Conservation (phyloP, 257 asterid genomes). For the Cruciata laevipes region DNA sequence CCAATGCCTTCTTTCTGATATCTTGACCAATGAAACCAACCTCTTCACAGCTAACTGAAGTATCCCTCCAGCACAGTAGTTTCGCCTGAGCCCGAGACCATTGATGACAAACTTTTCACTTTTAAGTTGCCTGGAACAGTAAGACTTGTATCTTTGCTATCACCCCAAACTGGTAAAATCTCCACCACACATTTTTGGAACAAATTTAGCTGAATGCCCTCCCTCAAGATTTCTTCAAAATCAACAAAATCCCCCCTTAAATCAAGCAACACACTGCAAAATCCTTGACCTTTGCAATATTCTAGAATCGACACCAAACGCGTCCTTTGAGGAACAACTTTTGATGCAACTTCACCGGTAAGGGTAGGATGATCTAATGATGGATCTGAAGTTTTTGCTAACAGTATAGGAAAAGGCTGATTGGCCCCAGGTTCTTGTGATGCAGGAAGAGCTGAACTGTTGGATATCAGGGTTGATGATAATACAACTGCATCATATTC, state of each 20-base stretch:
- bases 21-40: background rate
- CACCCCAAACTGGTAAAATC: constrained; percentile 54
- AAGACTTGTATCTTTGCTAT: constrained; percentile 21
- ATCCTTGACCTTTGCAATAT: constrained; percentile 59
- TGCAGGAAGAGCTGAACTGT: constrained; percentile 27
- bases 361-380: constrained; percentile 24
- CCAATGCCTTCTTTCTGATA: background rate
- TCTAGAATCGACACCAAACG: constrained; percentile 54
- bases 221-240: constrained; percentile 51
- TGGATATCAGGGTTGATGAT: constrained; percentile 30
- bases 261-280: constrained; percentile 68
- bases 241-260: constrained; percentile 35
- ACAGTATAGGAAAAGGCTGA: constrained; percentile 58
- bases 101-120: constrained; percentile 50
- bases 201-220: constrained; percentile 51
- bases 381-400: constrained; percentile 33
- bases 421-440: constrained; percentile 81
- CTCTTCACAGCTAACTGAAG: constrained; percentile 17
- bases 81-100: constrained; percentile 26
- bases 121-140: constrained; percentile 20
- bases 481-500: constrained; percentile 68
- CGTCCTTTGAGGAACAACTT: constrained; percentile 28
- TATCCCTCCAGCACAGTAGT: constrained; percentile 71
- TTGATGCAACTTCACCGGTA: constrained; percentile 23
- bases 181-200: constrained; percentile 78